A percentile compares a stretch with the other conserved stretches of the same genome.
Conservation (phyloP, 306 rosid species). For the Castanospermum australe region DNA sequence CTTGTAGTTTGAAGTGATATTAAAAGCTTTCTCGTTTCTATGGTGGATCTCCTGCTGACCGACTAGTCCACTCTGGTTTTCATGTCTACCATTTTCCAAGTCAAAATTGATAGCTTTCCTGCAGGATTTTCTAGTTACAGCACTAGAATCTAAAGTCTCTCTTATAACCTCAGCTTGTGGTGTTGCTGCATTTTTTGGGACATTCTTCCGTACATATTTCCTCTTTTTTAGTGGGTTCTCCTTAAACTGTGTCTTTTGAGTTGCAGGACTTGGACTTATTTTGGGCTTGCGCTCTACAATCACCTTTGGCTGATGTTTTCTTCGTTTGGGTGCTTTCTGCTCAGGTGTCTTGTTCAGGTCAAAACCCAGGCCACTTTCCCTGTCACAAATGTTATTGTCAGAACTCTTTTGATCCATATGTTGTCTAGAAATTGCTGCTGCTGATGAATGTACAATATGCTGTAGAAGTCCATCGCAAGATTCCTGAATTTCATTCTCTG, state of each 20-base stretch:
- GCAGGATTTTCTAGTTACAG: constrained; percentile 50
- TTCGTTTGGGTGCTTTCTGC: constrained; percentile 64
- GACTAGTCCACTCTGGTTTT: constrained; percentile 32
- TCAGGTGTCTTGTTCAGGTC: constrained; percentile 77
- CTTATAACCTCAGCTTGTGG: constrained; percentile 34
- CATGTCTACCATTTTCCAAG: constrained; percentile 41
- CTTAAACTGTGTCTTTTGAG: constrained; percentile 36
- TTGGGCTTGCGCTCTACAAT: constrained; percentile 66
- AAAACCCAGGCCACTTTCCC: constrained; percentile 35
- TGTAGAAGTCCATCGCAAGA: constrained; percentile 38
- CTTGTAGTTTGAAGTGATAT: constrained; percentile 30
- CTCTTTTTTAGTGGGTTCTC: constrained; percentile 60
- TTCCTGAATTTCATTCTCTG: constrained; percentile 45
- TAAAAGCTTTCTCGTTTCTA: constrained; percentile 28
- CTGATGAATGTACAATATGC: constrained; percentile 49
- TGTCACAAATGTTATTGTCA: constrained; percentile 22
- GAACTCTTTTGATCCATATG: constrained; percentile 31
- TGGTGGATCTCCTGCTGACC: constrained; percentile 46
- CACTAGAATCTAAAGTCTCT: constrained; percentile 28
- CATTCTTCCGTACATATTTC: no score
- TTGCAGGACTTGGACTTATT: constrained; percentile 48
- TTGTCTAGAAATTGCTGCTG: constrained; percentile 48
- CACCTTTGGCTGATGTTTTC: constrained; percentile 94
- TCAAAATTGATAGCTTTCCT: constrained; percentile 65
- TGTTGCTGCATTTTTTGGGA: constrained; percentile 44